Conservation (phyloP, 768 basidiomycete species). For the Mycena latifolia region DNA sequence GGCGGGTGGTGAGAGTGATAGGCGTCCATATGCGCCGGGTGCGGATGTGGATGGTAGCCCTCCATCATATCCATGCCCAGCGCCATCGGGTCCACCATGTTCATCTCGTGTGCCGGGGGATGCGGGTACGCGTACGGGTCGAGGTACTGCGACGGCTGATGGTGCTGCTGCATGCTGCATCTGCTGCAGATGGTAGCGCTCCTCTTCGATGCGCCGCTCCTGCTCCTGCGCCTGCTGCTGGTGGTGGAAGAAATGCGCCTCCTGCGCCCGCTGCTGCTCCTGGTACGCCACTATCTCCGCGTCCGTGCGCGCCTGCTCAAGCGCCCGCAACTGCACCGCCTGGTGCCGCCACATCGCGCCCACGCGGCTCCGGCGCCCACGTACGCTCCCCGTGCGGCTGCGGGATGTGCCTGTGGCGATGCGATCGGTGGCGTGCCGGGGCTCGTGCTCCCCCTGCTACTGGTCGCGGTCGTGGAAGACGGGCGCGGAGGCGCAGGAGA, state of each 20-base stretch:
- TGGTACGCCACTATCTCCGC: constrained; percentile 47
- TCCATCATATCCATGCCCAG: constrained; percentile 25
- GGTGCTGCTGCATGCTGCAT: constrained; percentile 36
- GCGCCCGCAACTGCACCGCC: constrained; percentile 48
- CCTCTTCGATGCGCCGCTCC: constrained; percentile 46
- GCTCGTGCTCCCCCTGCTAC: constrained; percentile 36
- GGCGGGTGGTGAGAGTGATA: constrained; percentile 29
- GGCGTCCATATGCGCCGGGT: constrained; percentile 24
- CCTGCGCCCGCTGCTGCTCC: constrained; percentile 41
- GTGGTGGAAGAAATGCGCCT: constrained; percentile 40
- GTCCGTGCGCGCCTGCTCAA: constrained; percentile 42
- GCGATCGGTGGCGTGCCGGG: constrained; percentile 28
- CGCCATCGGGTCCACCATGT: constrained; percentile 25
- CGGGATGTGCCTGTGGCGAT: constrained; percentile 30
- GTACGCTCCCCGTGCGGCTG: constrained; percentile 48
- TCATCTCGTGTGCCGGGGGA: constrained; percentile 29
- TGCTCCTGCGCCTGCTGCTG: constrained; percentile 42
- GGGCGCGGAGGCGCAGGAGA: constrained; percentile 61
- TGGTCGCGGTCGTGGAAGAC: constrained; percentile 52
- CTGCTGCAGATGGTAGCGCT: constrained; percentile 40
- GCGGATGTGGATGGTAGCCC: no score
- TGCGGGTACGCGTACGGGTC: constrained; percentile 33
- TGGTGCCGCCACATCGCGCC: constrained; percentile 63
- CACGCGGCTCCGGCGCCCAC: no score
- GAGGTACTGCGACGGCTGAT: constrained; percentile 37